Evolutionary conservation across 768 basidiomycete genomes (phyloP).

Genomic region (Trametes maxima): DNA sequence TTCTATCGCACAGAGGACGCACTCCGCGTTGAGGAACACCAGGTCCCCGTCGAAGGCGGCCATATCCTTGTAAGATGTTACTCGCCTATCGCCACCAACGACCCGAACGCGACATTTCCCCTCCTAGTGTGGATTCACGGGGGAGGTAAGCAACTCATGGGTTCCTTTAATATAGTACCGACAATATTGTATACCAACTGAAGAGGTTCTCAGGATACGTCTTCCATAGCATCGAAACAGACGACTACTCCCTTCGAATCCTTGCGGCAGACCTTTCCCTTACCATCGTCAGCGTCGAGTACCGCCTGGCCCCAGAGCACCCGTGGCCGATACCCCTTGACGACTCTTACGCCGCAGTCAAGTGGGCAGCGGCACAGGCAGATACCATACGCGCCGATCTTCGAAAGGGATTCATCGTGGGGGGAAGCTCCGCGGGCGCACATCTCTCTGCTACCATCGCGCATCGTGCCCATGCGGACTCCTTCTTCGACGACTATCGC

Average conservation of each 20-base stretch:
- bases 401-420: slow-evolving; percentile 31
- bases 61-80: not conserved
- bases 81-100: not conserved
- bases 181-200: not conserved
- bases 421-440: slow-evolving; percentile 30
- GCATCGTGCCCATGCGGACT: slow-evolving; percentile 29
- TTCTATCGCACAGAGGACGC: not conserved
- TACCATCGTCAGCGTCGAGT: not conserved
- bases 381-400: not conserved
- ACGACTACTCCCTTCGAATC: not conserved
- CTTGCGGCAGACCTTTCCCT: not conserved
- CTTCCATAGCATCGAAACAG: not conserved
- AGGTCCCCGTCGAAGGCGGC: not conserved
- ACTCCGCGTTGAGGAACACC: not conserved
- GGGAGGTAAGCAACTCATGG: not conserved
- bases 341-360: not conserved
- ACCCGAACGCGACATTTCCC: not conserved
- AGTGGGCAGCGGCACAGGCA: not conserved
- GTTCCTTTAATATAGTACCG: not conserved
- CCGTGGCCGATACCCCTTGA: not conserved
- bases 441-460: slow-evolving; percentile 28
- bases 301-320: not conserved
- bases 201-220: not conserved
- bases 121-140: not conserved
- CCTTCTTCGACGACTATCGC: slow-evolving; percentile 22